Percentiles rank a stretch among this genome's conserved stretches.
Conservation (phyloP, 352 stramenopile species). For the Globisporangium mamillatum region DNA sequence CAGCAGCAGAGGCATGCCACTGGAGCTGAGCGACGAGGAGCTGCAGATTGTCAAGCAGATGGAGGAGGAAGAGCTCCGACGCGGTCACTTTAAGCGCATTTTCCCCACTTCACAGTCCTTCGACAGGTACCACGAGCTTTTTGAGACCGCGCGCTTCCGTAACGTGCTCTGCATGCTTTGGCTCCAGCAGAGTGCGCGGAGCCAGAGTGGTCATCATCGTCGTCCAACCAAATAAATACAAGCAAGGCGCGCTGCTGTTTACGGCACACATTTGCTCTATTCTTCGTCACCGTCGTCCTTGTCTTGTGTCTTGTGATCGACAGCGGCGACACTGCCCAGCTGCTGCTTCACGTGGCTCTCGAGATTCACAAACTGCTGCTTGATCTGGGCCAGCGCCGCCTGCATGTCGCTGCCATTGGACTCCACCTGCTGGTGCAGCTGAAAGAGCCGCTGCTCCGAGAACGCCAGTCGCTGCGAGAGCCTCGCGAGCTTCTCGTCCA, state of each 20-base stretch:
- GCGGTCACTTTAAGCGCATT: conserved; percentile 70
- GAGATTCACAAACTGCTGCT: conserved; percentile 42
- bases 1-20: conserved; percentile 1
- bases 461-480: conserved; percentile 56
- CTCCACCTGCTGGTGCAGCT: conserved; percentile 58
- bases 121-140: conserved; percentile 48
- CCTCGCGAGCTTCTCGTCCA: conserved; percentile 57
- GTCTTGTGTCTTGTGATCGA: neutral
- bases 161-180: conserved; percentile 65
- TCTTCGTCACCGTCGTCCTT: conserved; percentile 7
- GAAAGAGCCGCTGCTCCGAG: conserved; percentile 62
- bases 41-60: conserved; percentile 52
- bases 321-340: neutral
- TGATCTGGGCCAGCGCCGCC: conserved; percentile 33
- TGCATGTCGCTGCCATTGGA: conserved; percentile 35
- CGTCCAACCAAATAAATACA: conserved; percentile 14
- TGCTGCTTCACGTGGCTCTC: conserved; percentile 36
- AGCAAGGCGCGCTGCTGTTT: neutral
- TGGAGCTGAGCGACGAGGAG: conserved; percentile 59
- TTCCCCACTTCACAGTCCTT: conserved; percentile 61
- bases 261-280: neutral
- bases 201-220: conserved; percentile 18
- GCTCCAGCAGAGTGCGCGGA: conserved; percentile 27
- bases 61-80: conserved; percentile 59
- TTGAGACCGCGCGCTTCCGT: conserved; percentile 51